Conservation (phyloP, 768 basidiomycete genomes). For the Hemileccinum impolitum region DNA sequence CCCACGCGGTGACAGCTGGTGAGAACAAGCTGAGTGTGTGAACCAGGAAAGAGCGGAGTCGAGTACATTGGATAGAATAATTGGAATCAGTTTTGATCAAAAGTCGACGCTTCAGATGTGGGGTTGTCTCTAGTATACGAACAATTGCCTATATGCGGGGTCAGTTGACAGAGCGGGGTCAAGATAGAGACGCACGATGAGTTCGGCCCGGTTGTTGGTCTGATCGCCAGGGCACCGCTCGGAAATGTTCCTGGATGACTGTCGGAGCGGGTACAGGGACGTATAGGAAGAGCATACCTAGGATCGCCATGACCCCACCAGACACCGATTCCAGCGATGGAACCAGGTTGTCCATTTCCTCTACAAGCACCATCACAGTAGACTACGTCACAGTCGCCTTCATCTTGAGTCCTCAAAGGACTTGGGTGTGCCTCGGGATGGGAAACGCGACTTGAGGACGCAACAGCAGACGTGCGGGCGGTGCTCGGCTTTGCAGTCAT, state of each 20-base stretch:
- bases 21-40: conserved; percentile 4
- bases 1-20: conserved; percentile 66
- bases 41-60: conserved; percentile 1
- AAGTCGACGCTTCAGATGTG: conserved; percentile 50
- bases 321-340: conserved; percentile 81
- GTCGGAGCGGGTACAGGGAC: neutral
- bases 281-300: conserved; percentile 35
- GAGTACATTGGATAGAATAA: conserved; percentile 75
- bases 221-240: conserved; percentile 82
- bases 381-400: conserved; percentile 46
- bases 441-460: conserved; percentile 28
- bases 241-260: conserved; percentile 61
- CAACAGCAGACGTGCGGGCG: conserved; percentile 5
- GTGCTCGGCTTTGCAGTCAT: conserved; percentile 33
- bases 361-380: conserved; percentile 88
- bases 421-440: neutral
- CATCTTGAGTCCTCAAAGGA: conserved; percentile 20
- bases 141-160: conserved; percentile 72
- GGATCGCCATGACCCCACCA: conserved; percentile 78
- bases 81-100: conserved; percentile 83
- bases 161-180: neutral
- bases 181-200: conserved; percentile 56
- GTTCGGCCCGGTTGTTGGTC: conserved; percentile 87
- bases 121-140: conserved; percentile 73
- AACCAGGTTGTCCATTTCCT: conserved; percentile 67